Evolutionary conservation across 2,329 filamentous ascomycete genomes (phyloP), one percentile per base, ranked within the genome.

Genomic region (Epicoccum sorghinum): DNA sequence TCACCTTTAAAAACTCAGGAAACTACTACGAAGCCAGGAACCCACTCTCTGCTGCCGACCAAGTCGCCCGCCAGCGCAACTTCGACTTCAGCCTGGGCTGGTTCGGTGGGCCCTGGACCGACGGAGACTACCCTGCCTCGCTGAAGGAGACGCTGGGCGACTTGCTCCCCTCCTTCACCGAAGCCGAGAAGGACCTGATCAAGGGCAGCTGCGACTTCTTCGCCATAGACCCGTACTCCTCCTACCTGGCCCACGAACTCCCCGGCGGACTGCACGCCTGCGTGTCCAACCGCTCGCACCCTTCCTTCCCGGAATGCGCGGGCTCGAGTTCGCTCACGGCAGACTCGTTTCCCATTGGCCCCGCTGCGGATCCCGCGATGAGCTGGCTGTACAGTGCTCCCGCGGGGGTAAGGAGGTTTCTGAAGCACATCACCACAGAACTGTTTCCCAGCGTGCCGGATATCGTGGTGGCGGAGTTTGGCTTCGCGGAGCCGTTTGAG

Each of bases 81-180:
- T 77, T 72, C 45, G 75, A 77, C 55, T 78, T 78, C 59, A 68
- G 66, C 45, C 67, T 77, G 22, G 77, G 77, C 4, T 79, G 77
- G 77, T 80, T 80, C 51, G 75, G 74, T 14, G 78, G 77, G 3
- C 73, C 75, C n/a, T 81, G 78, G 78, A 73, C 73, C 5, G 75
- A 79, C 50, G 74, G 76, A 32, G 76, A 78, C 57, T 78, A 78
- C 48, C 75, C 75, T 0, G 59, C 70, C 39, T 68, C 64, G 4
- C 62, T 78, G 18, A 77, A 74, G 48, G 69, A 73, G 7, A 77
- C 76, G 2, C 67, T 78, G 1, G 75, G 75, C 10, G 70, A 76
- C 43, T 55, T 78, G 0, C 61, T 78, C 2, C 76, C 76, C 0
- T 64, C 60, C 24, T 68, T 77, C 24, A 76, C 75, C 0, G 57